These are phyloP conservation scores for Tarenaya hassleriana DNA, from an alignment of 345 rosid genomes.

Conservation along the genomic window DNA sequence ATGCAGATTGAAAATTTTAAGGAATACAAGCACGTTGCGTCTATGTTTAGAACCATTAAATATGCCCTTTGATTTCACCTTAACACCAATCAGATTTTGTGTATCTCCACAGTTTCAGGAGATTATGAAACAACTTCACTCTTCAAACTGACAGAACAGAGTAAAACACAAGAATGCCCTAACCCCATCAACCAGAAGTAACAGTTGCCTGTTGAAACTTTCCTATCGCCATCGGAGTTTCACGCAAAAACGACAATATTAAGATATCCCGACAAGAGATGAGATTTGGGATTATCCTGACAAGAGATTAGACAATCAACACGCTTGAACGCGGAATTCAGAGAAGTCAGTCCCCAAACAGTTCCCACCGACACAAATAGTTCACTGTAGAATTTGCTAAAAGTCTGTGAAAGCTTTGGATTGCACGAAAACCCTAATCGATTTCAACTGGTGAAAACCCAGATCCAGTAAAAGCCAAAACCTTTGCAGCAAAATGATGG, in stretches of 20 bases:
- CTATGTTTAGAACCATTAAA: neutral
- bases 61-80: neutral
- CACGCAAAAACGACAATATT: no score
- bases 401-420: neutral
- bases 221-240: no score
- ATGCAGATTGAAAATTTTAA: no score
- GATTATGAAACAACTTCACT: neutral
- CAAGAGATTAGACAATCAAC: neutral
- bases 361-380: constrained; percentile 24
- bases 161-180: no score
- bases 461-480: constrained; percentile 43
- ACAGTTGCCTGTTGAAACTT: no score
- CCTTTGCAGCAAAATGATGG: constrained; percentile 11
- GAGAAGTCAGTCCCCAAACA: constrained; percentile 1
- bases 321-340: neutral
- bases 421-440: constrained; percentile 19
- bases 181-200: no score
- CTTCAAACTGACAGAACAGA: constrained; percentile 4
- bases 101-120: neutral
- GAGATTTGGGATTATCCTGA: no score
- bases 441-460: constrained; percentile 10
- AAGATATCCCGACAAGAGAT: no score
- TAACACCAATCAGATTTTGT: neutral
- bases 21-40: no score
- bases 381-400: neutral